These are phyloP conservation scores for Coccomyxa sp. DNA, from an alignment of 139 green algal genomes.

Conservation along the genomic window DNA sequence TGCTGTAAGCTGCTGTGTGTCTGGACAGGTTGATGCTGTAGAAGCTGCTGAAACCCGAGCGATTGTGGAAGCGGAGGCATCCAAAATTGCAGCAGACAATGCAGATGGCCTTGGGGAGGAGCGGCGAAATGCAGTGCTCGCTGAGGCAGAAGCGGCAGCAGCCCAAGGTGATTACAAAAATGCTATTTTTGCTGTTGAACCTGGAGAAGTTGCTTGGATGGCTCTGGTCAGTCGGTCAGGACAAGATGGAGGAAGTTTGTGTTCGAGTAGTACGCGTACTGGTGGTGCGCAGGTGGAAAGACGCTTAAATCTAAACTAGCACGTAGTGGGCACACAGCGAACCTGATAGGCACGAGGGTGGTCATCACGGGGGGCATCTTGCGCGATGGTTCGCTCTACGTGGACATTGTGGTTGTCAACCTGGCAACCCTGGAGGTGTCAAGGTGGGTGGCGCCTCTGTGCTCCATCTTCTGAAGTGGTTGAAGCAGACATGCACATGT, in stretches of 20 bases:
- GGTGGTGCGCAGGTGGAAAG: not conserved
- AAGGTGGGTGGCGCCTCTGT: not conserved
- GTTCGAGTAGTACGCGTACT: no score
- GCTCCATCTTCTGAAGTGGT: not conserved
- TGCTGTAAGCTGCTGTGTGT: not conserved
- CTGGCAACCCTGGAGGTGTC: constrained; percentile 7
- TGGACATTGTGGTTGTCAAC: constrained; percentile 14
- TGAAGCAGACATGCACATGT: not conserved
- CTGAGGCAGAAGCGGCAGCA: not conserved
- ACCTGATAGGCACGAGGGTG: constrained; percentile 2
- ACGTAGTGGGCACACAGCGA: constrained; percentile 10
- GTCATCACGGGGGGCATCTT: constrained; percentile 17
- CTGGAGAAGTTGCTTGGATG: no score
- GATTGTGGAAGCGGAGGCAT: not conserved
- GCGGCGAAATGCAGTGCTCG: not conserved
- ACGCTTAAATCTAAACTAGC: constrained; percentile 9
- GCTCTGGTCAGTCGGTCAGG: no score
- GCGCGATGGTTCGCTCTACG: not conserved
- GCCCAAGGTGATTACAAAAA: not conserved
- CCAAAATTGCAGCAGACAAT: not conserved
- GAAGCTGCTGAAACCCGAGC: not conserved
- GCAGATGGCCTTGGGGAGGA: not conserved
- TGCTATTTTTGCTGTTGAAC: not conserved
- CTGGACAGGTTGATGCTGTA: not conserved
- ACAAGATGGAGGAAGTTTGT: no score